Percentiles rank a stretch among this genome's conserved stretches.
phyloP scores from a whole-genome alignment of 176 grass and related monocot species.

The Musa acuminata region DNA sequence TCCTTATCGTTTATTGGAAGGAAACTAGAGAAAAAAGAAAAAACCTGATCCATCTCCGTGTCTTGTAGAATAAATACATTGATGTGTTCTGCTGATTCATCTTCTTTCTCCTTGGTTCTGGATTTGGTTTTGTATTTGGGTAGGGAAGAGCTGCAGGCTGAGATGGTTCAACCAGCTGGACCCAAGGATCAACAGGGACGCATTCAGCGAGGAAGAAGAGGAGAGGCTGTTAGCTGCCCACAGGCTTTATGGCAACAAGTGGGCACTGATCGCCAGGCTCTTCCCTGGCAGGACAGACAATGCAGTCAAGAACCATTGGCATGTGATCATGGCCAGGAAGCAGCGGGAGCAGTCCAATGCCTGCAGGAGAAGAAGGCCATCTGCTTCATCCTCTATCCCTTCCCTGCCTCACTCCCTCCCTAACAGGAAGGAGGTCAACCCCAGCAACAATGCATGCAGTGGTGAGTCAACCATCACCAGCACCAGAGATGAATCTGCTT shows the following conservation, averaged over 20 bases:
- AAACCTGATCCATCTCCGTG: too few relatives aligned
- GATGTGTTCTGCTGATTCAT: background rate
- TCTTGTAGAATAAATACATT: too few relatives aligned
- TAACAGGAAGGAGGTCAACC: background rate
- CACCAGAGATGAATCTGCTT: background rate
- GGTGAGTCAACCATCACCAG: background rate
- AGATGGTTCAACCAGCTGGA: constrained; percentile 15
- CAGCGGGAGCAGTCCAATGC: background rate
- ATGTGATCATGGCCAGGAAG: constrained; percentile 12
- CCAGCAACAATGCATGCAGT: background rate
- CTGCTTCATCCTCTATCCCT: background rate
- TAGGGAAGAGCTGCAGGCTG: constrained; percentile 8
- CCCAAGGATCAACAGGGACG: constrained; percentile 10
- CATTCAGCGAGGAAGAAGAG: constrained; percentile 8
- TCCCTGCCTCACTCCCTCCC: too few relatives aligned
- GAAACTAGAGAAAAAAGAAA: too few relatives aligned
- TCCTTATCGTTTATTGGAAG: too few relatives aligned
- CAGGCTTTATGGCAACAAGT: constrained; percentile 7
- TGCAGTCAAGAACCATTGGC: constrained; percentile 10
- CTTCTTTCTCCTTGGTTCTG: background rate
- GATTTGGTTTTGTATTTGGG: background rate
- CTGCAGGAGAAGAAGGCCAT: background rate
- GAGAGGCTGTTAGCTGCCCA: constrained; percentile 6
- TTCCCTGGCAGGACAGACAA: constrained; percentile 9
- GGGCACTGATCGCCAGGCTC: constrained; percentile 8